Evolutionary conservation across 129 eudicot genomes (phyloP).

Genomic region (Kitagawia praeruptora): DNA sequence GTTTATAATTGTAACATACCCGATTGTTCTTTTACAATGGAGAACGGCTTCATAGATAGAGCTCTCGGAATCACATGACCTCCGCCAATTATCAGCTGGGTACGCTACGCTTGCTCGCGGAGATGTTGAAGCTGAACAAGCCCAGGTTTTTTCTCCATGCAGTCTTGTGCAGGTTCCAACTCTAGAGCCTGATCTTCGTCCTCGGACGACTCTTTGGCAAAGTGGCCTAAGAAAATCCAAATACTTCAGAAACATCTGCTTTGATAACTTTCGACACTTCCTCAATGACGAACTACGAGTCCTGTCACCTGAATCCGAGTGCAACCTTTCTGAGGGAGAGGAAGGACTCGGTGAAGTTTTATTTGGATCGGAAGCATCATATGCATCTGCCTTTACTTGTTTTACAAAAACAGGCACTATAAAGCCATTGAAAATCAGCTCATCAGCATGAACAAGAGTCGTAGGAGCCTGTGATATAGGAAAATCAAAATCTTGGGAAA

Average conservation of each 20-base stretch:
- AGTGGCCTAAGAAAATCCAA: conserved; percentile 40
- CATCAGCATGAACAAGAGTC: conserved; percentile 47
- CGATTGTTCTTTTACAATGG: conserved; percentile 78
- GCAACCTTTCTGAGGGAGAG: conserved; percentile 13
- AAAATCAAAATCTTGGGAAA: conserved; percentile 41
- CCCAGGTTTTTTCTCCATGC: conserved; percentile 26
- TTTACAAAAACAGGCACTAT: conserved; percentile 35
- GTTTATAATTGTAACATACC: conserved; percentile 26
- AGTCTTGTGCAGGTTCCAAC: conserved; percentile 10
- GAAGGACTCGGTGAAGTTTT: conserved; percentile 18
- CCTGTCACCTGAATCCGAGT: conserved; percentile 13
- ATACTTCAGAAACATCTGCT: conserved; percentile 40
- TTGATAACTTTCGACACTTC: conserved; percentile 45
- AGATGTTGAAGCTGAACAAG: conserved; percentile 25
- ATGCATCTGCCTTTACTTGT: conserved; percentile 12
- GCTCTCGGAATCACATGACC: conserved; percentile 78
- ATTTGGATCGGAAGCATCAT: conserved; percentile 7
- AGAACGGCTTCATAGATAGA: conserved; percentile 87
- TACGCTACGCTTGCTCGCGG: conserved; percentile 42
- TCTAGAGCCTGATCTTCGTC: conserved; percentile 31
- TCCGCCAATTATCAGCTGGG: conserved; percentile 53
- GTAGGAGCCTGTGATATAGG: conserved; percentile 35
- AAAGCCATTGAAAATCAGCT: conserved; percentile 53
- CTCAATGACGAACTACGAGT: conserved; percentile 41
- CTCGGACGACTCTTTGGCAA: conserved; percentile 26